These are phyloP conservation scores for Asterochloris sp. DNA, from an alignment of 139 green algal genomes.

Conservation along the genomic window DNA sequence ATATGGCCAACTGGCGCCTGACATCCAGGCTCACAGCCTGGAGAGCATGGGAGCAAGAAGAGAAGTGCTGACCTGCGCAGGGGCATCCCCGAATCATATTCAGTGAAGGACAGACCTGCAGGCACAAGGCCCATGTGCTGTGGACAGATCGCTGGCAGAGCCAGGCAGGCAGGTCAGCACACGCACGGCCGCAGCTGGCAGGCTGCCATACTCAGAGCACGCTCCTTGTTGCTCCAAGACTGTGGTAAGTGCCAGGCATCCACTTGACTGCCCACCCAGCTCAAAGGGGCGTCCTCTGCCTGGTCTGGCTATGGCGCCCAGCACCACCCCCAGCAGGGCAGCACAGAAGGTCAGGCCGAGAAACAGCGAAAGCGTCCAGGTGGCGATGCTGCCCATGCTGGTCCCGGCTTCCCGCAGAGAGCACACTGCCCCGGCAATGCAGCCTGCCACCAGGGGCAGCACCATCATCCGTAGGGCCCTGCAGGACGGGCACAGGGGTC, in stretches of 20 bases:
- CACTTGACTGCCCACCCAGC: neutral
- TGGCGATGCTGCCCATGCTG: conserved; percentile 18
- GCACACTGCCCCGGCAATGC: conserved; percentile 41
- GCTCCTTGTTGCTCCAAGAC: neutral
- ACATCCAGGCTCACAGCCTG: too few species aligned
- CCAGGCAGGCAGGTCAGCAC: neutral
- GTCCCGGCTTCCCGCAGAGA: conserved; percentile 17
- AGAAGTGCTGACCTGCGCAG: neutral
- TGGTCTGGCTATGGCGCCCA: conserved; percentile 34
- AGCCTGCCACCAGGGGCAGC: conserved; percentile 41
- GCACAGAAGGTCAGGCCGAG: conserved; percentile 25
- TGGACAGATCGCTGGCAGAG: neutral
- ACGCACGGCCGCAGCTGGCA: neutral
- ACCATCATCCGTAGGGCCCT: conserved; percentile 51
- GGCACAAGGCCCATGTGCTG: neutral
- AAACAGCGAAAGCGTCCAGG: conserved; percentile 26
- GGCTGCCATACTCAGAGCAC: too few species aligned
- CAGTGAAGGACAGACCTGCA: neutral
- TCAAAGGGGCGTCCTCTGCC: neutral
- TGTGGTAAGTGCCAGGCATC: too few species aligned
- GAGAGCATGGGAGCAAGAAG: neutral
- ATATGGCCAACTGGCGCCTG: neutral
- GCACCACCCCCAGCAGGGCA: conserved; percentile 32
- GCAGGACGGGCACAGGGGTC: too few species aligned
- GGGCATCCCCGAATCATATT: too few species aligned